Evolutionary conservation across 805 yeast species (phyloP), one percentile per base, ranked within the genome.

Genomic region (Pichia californica): DNA sequence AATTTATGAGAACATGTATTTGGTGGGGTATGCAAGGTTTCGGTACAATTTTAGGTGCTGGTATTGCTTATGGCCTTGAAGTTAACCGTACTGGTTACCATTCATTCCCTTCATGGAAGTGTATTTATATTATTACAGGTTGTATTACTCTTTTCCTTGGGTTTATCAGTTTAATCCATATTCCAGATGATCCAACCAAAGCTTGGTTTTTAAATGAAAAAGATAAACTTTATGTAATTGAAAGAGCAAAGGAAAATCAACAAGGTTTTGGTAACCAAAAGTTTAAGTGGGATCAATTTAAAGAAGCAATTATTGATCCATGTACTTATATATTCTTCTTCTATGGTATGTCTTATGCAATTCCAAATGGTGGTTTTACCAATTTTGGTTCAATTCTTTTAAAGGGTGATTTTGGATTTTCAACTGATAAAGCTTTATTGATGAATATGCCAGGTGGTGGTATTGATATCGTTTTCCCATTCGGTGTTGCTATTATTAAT

Each of bases 321-420:
- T 71, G 73, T 53, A 68, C 74, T 4, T 77, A 77, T 73, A 50
- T 73, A 19, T 64, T 69, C 56, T 70, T 76, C 37, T 63, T 67
- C 52, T 70, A 37, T 16, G 76, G 52, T 54, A 63, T 10, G 62
- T 70, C 41, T 69, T 54, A 73, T 25, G 59, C 71, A 39, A 69
- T 81, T 50, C 83, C 83, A 41, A 76, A 77, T 51, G 84, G 83
- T 54, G 84, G 81, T 32, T 55, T 75, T 25, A 68, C 77, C 18
- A 73, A 69, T 53, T 76, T 76, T 49, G 70, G 71, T 15, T 72
- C 67, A 46, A 59, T 66, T 8, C 50, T 68, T 11, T 31, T 48
- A 14, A 27, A 42, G 11, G 31, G 23, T 18, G 37, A 47, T 14
- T 51, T 56, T 31, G 50, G 49, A 8, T 50, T 52, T 30, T 49